A percentile compares a stretch with the other conserved stretches of the same genome.
These are phyloP conservation scores for Sporothrix humicola DNA, from an alignment of 2,329 filamentous ascomycete species.

Conservation along the genomic window DNA sequence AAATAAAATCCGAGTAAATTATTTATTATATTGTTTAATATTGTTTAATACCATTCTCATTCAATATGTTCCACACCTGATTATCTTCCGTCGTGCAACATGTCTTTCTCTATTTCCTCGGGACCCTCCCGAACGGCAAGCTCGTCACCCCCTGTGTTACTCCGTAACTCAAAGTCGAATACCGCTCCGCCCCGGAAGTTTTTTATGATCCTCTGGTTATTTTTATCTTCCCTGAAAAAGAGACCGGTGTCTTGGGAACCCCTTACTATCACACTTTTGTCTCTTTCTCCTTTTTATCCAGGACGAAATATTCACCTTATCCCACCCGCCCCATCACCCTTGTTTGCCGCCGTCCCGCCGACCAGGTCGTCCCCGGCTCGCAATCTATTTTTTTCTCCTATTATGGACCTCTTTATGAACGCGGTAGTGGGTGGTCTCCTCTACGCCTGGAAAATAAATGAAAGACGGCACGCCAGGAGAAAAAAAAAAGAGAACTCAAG, in stretches of 20 bases:
- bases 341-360: slow-evolving; percentile 5
- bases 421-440: slow-evolving; percentile 15
- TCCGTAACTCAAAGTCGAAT: neutral
- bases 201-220: slow-evolving; percentile 19
- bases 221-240: slow-evolving; percentile 27
- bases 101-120: slow-evolving; percentile 5
- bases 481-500: neutral
- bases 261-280: neutral
- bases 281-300: neutral
- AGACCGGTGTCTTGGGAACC: neutral
- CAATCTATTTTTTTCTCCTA: neutral
- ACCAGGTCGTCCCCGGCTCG: slow-evolving; percentile 23
- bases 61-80: neutral
- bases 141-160: neutral
- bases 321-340: neutral
- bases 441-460: neutral
- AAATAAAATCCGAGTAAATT: too few relatives aligned
- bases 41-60: too few relatives aligned
- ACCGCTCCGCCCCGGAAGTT: neutral
- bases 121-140: slow-evolving; percentile 2
- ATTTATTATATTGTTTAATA: too few relatives aligned
- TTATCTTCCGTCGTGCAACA: neutral
- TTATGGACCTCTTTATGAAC: too few relatives aligned
- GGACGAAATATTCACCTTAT: too few relatives aligned
- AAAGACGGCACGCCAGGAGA: neutral